Evolutionary conservation across 345 rosid species (phyloP).

Genomic region (Pistacia integerrima): DNA sequence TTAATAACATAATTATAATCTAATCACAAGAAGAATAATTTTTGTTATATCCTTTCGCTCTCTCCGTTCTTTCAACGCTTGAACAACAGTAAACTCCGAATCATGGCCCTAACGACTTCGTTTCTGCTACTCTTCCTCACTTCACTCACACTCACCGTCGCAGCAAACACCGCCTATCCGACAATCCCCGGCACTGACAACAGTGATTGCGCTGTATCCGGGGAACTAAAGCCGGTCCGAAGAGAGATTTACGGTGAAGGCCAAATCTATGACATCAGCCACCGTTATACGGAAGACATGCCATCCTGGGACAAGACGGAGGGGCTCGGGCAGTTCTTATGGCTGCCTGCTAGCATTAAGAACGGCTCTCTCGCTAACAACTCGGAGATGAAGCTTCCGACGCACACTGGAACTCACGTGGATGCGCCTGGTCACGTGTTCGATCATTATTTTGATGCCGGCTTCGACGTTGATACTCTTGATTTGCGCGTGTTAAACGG

Average conservation of each 20-base stretch:
- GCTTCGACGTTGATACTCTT: constrained; percentile 86
- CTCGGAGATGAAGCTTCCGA: constrained; percentile 73
- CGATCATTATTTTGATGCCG: constrained; percentile 78
- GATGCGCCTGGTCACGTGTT: constrained; percentile 88
- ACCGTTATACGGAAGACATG: constrained; percentile 56
- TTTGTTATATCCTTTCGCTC: too few relatives aligned
- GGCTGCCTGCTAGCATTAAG: constrained; percentile 77
- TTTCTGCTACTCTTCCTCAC: not conserved
- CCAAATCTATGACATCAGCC: constrained; percentile 73
- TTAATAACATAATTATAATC: too few relatives aligned
- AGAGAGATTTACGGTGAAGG: constrained; percentile 79
- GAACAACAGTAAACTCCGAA: not conserved
- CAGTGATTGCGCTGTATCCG: constrained; percentile 16
- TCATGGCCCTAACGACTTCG: not conserved
- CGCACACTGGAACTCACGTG: constrained; percentile 90
- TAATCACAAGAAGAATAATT: too few relatives aligned
- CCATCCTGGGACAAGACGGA: constrained; percentile 50
- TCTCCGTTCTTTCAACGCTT: too few relatives aligned
- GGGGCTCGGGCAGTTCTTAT: constrained; percentile 61
- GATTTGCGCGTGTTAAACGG: constrained; percentile 73
- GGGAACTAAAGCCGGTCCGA: constrained; percentile 52
- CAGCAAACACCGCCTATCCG: constrained; percentile 40
- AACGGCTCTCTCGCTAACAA: constrained; percentile 77
- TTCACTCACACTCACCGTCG: constrained; percentile 9
- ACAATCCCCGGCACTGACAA: constrained; percentile 35